Conservation (phyloP, 2,329 filamentous ascomycete genomes). For the Fusarium anguioides region DNA sequence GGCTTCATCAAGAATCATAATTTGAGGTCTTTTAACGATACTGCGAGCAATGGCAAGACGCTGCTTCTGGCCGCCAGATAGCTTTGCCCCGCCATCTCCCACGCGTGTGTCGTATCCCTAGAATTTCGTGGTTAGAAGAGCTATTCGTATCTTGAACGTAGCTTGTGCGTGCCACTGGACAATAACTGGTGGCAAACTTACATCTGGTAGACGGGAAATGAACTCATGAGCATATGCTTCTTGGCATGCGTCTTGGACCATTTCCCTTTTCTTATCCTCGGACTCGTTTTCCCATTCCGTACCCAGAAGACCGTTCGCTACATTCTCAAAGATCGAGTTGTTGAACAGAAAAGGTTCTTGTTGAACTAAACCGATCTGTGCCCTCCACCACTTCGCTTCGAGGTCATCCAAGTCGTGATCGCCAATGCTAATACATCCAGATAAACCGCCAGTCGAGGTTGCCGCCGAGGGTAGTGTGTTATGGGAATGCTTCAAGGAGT, state of each 20-base stretch:
- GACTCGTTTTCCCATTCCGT: slow-evolving; percentile 52
- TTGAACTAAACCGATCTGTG: slow-evolving; percentile 56
- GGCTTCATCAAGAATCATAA: slow-evolving; percentile 75
- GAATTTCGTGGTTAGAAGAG: not conserved
- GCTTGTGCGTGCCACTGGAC: slow-evolving; percentile 70
- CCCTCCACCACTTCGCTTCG: slow-evolving; percentile 38
- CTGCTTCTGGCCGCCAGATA: slow-evolving; percentile 67
- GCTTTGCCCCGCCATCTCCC: slow-evolving; percentile 66
- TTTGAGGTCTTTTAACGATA: slow-evolving; percentile 64
- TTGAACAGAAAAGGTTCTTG: slow-evolving; percentile 68
- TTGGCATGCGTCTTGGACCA: slow-evolving; percentile 61
- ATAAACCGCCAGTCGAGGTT: not conserved
- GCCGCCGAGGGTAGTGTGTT: not conserved
- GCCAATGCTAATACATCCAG: slow-evolving; percentile 4
- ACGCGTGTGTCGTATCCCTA: slow-evolving; percentile 60
- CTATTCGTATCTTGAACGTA: too few relatives aligned
- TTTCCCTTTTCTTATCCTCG: slow-evolving; percentile 53
- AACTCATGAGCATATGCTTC: slow-evolving; percentile 66
- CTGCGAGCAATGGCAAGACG: slow-evolving; percentile 66
- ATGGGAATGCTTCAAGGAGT: slow-evolving; percentile 49
- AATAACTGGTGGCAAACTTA: too few relatives aligned
- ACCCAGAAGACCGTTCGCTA: slow-evolving; percentile 57
- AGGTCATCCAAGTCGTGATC: slow-evolving; percentile 26
- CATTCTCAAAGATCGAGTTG: slow-evolving; percentile 59
- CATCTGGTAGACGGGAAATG: slow-evolving; percentile 60